These are phyloP conservation scores for Hamamelis virginiana DNA, from an alignment of 164 flowering plant genomes.

Conservation along the genomic window DNA sequence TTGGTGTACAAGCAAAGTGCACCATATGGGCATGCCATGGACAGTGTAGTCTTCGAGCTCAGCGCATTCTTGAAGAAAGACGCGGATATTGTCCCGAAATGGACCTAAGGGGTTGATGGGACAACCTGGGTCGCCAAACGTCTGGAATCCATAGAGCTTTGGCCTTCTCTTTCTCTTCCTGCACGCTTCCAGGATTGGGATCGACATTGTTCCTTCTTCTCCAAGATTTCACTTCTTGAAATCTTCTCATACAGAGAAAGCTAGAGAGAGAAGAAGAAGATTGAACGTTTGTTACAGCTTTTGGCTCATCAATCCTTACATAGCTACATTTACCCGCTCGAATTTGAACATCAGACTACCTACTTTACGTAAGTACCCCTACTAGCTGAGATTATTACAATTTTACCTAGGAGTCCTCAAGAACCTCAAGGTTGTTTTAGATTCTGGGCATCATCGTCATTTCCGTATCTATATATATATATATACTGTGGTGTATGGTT, in stretches of 20 bases:
- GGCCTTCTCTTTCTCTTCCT: conserved; percentile 43
- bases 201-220: conserved; percentile 22
- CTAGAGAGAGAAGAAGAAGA: neutral
- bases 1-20: conserved; percentile 59
- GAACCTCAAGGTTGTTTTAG: too few species aligned
- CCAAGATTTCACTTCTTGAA: neutral
- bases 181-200: conserved; percentile 33
- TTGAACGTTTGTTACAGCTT: too few species aligned
- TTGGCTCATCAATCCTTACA: too few species aligned
- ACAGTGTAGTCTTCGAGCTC: conserved; percentile 46
- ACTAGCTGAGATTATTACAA: too few species aligned
- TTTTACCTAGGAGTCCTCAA: too few species aligned
- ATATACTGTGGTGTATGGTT: too few species aligned
- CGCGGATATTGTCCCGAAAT: conserved; percentile 66
- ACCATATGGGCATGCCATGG: conserved; percentile 64
- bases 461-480: too few species aligned
- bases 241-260: too few species aligned
- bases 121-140: conserved; percentile 55
- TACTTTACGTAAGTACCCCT: too few species aligned
- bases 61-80: conserved; percentile 56
- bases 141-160: conserved; percentile 47
- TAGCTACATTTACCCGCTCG: too few species aligned
- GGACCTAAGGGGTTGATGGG: conserved; percentile 45
- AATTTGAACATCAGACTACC: too few species aligned
- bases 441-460: too few species aligned